These are phyloP conservation scores for Dothideomycetes sp. DNA, from an alignment of 2,329 filamentous ascomycete genomes.

Conservation along the genomic window DNA sequence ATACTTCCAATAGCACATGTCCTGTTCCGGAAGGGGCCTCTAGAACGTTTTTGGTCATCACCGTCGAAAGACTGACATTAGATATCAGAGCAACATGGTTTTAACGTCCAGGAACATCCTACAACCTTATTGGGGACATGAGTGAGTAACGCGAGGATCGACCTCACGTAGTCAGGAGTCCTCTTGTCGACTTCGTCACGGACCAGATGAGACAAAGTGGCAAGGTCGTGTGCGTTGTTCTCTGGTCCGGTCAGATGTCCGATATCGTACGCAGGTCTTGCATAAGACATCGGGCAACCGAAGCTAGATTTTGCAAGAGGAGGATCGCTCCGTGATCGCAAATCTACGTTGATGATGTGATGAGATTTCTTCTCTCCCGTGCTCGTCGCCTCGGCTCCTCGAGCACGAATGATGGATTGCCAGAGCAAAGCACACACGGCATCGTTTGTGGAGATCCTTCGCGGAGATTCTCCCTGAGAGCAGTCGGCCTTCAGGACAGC, in stretches of 20 bases:
- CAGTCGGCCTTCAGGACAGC: constrained; percentile 1
- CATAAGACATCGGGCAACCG: constrained; percentile 1
- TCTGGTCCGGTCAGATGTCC: not conserved
- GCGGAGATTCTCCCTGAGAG: not conserved
- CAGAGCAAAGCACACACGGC: not conserved
- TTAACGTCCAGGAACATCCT: no score
- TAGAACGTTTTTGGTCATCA: no score
- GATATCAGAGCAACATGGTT: no score
- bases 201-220: not conserved
- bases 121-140: no score
- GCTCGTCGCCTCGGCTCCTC: not conserved
- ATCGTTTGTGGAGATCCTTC: constrained; percentile 4
- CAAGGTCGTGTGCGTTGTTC: not conserved
- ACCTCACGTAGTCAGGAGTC: not conserved
- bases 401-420: not conserved
- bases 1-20: no score
- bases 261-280: no score
- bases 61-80: no score
- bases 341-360: constrained; percentile 4
- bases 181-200: not conserved
- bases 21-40: no score
- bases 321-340: not conserved
- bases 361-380: not conserved
- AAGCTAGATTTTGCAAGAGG: not conserved
- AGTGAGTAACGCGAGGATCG: not conserved